Evolutionary conservation across 2,329 filamentous ascomycete genomes (phyloP).

Genomic region (Xylariaceae sp.): DNA sequence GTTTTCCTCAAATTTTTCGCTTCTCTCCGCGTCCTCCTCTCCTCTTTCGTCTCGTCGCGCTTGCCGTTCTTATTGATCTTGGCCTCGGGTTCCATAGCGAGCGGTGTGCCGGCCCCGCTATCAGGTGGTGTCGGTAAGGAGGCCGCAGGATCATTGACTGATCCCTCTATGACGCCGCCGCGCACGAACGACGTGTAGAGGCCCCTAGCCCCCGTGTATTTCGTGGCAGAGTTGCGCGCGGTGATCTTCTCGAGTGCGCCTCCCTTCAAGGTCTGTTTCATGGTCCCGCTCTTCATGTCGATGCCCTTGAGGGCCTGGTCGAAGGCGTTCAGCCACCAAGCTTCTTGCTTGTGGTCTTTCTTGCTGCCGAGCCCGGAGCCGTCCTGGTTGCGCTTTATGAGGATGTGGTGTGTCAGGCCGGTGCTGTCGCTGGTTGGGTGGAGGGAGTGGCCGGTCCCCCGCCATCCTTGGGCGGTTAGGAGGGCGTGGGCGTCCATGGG

Average conservation of each 20-base stretch:
- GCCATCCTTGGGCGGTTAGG: conserved; percentile 87
- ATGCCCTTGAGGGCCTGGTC: conserved; percentile 87
- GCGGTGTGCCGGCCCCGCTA: conserved; percentile 40
- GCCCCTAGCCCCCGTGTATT: conserved; percentile 66
- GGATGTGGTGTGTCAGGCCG: conserved; percentile 82
- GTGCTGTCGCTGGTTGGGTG: conserved; percentile 75
- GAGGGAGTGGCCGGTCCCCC: conserved; percentile 85
- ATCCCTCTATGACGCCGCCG: conserved; percentile 79
- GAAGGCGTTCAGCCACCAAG: conserved; percentile 97
- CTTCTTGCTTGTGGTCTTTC: conserved; percentile 71
- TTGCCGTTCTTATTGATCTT: conserved; percentile 33
- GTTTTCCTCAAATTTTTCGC: conserved; percentile 41
- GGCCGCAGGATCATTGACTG: conserved; percentile 51
- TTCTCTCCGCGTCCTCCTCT: conserved; percentile 41
- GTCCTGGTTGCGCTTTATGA: conserved; percentile 83
- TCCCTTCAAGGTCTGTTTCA: conserved; percentile 62
- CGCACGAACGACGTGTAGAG: conserved; percentile 86
- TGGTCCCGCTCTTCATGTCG: conserved; percentile 63
- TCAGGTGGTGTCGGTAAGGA: conserved; percentile 42
- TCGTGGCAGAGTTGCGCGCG: conserved; percentile 53
- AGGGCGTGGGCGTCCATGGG: conserved; percentile 84
- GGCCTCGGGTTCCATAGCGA: conserved; percentile 41
- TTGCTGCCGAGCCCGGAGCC: conserved; percentile 83
- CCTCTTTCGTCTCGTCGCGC: conserved; percentile 33
- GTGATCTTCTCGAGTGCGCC: conserved; percentile 61